Evolutionary conservation across 140 eudicot genomes (phyloP).

Genomic region (Erigeron philadelphicus): DNA sequence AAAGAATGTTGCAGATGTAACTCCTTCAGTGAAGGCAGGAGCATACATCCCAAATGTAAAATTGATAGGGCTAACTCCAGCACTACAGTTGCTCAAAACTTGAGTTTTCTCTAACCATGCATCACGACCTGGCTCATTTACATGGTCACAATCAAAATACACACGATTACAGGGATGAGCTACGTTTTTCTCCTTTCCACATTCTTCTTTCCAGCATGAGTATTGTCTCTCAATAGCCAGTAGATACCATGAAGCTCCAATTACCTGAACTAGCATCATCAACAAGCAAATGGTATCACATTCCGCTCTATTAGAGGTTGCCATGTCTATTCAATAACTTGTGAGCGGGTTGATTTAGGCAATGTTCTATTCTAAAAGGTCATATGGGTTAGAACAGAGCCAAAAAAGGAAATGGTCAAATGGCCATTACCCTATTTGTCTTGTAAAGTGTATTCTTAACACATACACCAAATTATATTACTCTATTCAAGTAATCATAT

Average conservation of each 20-base stretch:
- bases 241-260: constrained; percentile 74
- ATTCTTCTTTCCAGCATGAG: constrained; percentile 67
- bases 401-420: not conserved
- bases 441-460: not conserved
- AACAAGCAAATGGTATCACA: constrained; percentile 2
- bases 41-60: constrained; percentile 69
- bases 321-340: not conserved
- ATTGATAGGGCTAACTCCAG: constrained; percentile 33
- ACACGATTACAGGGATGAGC: constrained; percentile 34
- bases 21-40: constrained; percentile 50
- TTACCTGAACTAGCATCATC: constrained; percentile 52
- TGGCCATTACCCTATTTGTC: not conserved
- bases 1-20: constrained; percentile 42
- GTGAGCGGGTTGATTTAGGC: not conserved
- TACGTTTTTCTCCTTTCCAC: constrained; percentile 37
- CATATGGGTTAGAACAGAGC: not conserved
- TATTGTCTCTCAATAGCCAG: constrained; percentile 56
- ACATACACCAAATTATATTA: not conserved
- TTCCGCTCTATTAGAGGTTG: not conserved
- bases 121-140: constrained; percentile 24
- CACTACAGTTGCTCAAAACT: constrained; percentile 47
- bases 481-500: no score
- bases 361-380: not conserved
- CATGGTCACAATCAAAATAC: constrained; percentile 48
- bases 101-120: constrained; percentile 49